Conservation (phyloP, 2,329 filamentous ascomycete genomes). For the Aaosphaeria pasadenensis region DNA sequence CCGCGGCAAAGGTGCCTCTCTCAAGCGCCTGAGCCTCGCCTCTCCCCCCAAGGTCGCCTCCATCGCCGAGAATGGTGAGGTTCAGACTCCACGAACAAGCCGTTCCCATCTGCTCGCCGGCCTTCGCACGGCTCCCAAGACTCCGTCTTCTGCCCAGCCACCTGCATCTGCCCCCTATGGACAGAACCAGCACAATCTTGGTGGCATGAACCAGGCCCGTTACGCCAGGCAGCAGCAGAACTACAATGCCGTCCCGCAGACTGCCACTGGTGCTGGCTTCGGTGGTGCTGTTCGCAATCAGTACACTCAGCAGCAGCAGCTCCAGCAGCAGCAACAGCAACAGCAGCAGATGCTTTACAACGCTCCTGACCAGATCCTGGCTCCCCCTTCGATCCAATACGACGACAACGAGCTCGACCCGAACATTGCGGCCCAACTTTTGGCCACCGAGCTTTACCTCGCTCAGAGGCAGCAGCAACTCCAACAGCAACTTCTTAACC, state of each 20-base stretch:
- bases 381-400: constrained; percentile 77
- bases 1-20: constrained; percentile 76
- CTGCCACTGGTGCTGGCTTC: constrained; percentile 56
- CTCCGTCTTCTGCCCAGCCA: constrained; percentile 61
- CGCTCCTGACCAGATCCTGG: constrained; percentile 70
- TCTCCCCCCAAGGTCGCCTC: constrained; percentile 66
- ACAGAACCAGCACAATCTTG: constrained; percentile 51
- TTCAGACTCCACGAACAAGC: constrained; percentile 85
- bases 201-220: constrained; percentile 43
- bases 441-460: constrained; percentile 88
- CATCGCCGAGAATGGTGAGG: constrained; percentile 64
- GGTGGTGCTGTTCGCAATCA: constrained; percentile 41
- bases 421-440: constrained; percentile 78
- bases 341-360: constrained; percentile 54
- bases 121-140: constrained; percentile 90
- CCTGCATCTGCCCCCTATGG: constrained; percentile 62
- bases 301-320: constrained; percentile 43
- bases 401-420: constrained; percentile 75
- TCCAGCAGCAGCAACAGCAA: constrained; percentile 55
- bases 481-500: constrained; percentile 83
- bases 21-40: constrained; percentile 84
- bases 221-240: constrained; percentile 41
- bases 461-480: constrained; percentile 93
- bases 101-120: constrained; percentile 92
- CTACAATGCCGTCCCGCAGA: constrained; percentile 52